phyloP scores from a whole-genome alignment of 768 basidiomycete species.

The Phlebiopsis flavidoalba region DNA sequence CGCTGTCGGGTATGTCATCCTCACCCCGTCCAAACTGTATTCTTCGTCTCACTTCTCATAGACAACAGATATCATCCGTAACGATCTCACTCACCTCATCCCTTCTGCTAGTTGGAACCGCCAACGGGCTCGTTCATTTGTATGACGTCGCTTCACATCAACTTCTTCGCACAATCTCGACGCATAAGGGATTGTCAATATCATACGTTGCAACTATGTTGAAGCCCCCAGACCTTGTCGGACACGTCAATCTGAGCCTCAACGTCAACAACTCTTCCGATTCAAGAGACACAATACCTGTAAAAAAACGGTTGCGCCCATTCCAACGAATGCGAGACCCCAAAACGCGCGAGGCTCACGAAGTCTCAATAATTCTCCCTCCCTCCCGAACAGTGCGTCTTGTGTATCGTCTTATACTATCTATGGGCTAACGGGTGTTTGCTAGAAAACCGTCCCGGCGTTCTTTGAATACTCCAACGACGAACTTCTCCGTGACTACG shows the following conservation, averaged over 20 bases:
- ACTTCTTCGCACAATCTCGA: constrained; percentile 72
- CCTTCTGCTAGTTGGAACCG: constrained; percentile 78
- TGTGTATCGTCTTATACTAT: background rate
- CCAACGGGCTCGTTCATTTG: constrained; percentile 64
- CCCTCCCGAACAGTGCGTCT: constrained; percentile 33
- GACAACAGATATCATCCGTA: constrained; percentile 68
- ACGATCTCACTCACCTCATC: constrained; percentile 75
- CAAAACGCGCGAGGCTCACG: constrained; percentile 64
- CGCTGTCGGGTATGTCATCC: constrained; percentile 52
- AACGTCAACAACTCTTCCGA: constrained; percentile 27
- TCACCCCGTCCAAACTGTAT: background rate
- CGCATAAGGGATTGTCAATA: constrained; percentile 64
- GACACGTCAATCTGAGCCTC: constrained; percentile 63
- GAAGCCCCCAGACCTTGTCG: constrained; percentile 83
- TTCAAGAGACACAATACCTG: constrained; percentile 54
- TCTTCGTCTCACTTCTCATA: constrained; percentile 23
- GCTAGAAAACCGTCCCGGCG: constrained; percentile 16
- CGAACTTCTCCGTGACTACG: constrained; percentile 61
- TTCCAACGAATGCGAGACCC: constrained; percentile 73
- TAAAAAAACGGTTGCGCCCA: constrained; percentile 51
- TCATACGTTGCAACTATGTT: constrained; percentile 74
- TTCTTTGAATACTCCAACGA: constrained; percentile 39
- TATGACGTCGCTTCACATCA: constrained; percentile 93
- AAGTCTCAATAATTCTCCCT: constrained; percentile 5
- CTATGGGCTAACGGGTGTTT: background rate